A percentile compares a stretch with the other conserved stretches of the same genome.
These are phyloP conservation scores for Rosa multiflora DNA, from an alignment of 306 rosid genomes.

Conservation along the genomic window DNA sequence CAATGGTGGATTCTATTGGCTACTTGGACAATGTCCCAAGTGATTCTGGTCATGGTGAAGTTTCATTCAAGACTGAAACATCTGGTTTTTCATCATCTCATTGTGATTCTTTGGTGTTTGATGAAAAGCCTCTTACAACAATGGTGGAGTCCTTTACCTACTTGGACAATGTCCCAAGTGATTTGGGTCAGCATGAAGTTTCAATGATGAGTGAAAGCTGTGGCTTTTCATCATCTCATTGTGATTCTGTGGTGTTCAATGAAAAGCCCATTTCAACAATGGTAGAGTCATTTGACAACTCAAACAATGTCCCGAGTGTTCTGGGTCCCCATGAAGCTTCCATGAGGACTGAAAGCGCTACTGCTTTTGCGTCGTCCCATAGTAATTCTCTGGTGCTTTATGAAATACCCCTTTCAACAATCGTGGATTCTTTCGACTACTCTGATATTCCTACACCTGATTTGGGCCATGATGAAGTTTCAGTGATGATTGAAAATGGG, in stretches of 20 bases:
- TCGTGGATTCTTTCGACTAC: neutral
- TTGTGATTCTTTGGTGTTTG: constrained; percentile 18
- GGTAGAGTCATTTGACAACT: neutral
- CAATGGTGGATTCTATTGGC: neutral
- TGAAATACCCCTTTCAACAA: constrained; percentile 26
- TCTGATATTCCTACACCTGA: neutral
- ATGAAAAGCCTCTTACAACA: constrained; percentile 34
- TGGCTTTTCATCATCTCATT: neutral
- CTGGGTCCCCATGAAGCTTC: constrained; percentile 2
- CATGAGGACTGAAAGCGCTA: constrained; percentile 6
- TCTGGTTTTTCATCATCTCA: neutral
- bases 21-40: neutral
- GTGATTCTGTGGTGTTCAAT: constrained; percentile 15
- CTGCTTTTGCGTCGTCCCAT: neutral
- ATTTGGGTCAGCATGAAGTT: neutral
- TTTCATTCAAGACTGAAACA: constrained; percentile 13
- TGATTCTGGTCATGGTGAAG: neutral
- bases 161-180: neutral
- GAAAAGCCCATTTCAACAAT: constrained; percentile 26
- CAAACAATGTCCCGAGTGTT: neutral
- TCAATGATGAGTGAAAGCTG: constrained; percentile 19
- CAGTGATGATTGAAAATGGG: constrained; percentile 23
- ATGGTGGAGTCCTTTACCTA: neutral
- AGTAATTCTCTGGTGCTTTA: constrained; percentile 13
- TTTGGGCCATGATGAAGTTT: neutral